Percentiles rank a stretch among this genome's conserved stretches.
Evolutionary conservation across 139 green algal genomes (phyloP).

Genomic region (Trebouxia sp.): DNA sequence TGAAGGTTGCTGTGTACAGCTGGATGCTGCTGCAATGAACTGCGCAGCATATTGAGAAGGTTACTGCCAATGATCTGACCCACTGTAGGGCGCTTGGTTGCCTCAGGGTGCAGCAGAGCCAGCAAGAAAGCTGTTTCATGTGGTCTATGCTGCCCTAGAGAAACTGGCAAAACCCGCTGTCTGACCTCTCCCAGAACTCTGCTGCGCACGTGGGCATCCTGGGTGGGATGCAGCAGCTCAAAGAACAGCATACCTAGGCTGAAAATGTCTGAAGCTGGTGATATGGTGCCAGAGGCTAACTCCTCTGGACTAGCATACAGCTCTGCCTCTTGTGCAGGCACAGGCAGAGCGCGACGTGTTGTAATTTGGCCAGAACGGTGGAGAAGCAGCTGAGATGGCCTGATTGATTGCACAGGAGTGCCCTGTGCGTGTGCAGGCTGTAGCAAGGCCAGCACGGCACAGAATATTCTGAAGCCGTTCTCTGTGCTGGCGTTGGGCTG

Average conservation of each 20-base stretch:
- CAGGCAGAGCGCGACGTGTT: not conserved
- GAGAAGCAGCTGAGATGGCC: slow-evolving; percentile 36
- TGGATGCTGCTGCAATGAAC: slow-evolving; percentile 11
- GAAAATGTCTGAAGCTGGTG: slow-evolving; percentile 22
- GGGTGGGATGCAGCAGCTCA: slow-evolving; percentile 56
- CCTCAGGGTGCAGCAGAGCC: slow-evolving; percentile 57
- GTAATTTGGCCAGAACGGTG: slow-evolving; percentile 17
- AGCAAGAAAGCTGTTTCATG: slow-evolving; percentile 57
- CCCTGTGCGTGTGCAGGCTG: slow-evolving; percentile 39
- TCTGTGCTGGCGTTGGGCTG: not conserved
- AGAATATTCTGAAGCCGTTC: slow-evolving; percentile 59
- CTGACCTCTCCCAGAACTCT: slow-evolving; percentile 42
- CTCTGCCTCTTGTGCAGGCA: not conserved
- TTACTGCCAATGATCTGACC: slow-evolving; percentile 45
- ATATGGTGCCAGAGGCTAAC: not conserved
- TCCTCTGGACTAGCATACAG: slow-evolving; percentile 70
- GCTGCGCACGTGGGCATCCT: slow-evolving; percentile 4
- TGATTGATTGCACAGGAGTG: slow-evolving; percentile 31
- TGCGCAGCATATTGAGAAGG: slow-evolving; percentile 41
- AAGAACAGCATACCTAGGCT: slow-evolving; percentile 64
- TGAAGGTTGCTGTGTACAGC: too few species aligned
- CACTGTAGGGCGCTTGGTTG: slow-evolving; percentile 47
- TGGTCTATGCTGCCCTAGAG: slow-evolving; percentile 43
- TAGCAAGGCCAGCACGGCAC: slow-evolving; percentile 59
- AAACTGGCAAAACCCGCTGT: slow-evolving; percentile 52